Conservation (phyloP, 805 yeast species). For the Suhomyces prunicola region DNA sequence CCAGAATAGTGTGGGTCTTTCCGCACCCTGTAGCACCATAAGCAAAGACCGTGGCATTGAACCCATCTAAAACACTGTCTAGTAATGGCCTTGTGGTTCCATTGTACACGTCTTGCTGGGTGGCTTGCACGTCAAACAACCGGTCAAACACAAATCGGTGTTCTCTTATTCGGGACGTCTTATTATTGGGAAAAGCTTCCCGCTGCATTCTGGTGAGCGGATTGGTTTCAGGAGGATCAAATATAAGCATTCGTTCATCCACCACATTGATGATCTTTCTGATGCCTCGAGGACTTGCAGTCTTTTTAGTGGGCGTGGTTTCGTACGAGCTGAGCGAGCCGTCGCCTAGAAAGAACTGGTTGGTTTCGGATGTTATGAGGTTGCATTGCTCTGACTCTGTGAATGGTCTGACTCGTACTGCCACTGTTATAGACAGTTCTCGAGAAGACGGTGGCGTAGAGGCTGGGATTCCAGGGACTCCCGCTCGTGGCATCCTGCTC, state of each 20-base stretch:
- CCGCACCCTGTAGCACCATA: constrained; percentile 99
- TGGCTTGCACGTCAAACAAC: constrained; percentile 61
- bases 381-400: constrained; percentile 54
- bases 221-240: constrained; percentile 77
- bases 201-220: constrained; percentile 54
- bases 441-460: background rate
- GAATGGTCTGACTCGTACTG: constrained; percentile 84
- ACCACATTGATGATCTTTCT: constrained; percentile 74
- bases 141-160: constrained; percentile 80
- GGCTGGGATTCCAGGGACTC: background rate
- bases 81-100: constrained; percentile 69
- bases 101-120: constrained; percentile 66
- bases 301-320: constrained; percentile 12
- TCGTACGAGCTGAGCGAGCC: constrained; percentile 42
- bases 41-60: constrained; percentile 88
- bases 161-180: constrained; percentile 55
- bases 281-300: constrained; percentile 46
- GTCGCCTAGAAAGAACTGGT: constrained; percentile 48
- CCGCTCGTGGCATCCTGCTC: background rate
- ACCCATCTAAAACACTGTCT: constrained; percentile 77
- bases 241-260: constrained; percentile 80
- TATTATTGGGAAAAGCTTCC: constrained; percentile 38
- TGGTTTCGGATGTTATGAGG: constrained; percentile 39
- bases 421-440: constrained; percentile 68
- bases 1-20: constrained; percentile 89